A percentile compares a stretch with the other conserved stretches of the same genome.
Evolutionary conservation across 75 land plant species (phyloP).

Genomic region (Selaginella moellendorffii): DNA sequence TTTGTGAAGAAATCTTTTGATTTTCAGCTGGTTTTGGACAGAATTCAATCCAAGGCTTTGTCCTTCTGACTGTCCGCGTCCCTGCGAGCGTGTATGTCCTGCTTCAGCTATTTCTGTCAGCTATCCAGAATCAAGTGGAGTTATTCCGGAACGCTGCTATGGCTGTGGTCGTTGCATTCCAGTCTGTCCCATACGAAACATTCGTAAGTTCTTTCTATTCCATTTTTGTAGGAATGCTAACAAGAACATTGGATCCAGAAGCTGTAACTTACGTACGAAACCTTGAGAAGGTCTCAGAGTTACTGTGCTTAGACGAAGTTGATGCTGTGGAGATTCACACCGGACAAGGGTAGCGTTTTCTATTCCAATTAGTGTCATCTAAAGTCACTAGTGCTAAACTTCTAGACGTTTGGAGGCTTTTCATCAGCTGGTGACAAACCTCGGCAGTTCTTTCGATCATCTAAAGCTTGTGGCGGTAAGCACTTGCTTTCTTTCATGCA

Average conservation of each 20-base stretch:
- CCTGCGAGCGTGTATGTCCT: constrained; percentile 84
- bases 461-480: constrained; percentile 76
- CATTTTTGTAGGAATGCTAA: neutral
- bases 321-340: constrained; percentile 90
- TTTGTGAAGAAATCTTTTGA: too few species aligned
- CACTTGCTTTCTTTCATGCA: neutral
- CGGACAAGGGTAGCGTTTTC: constrained; percentile 40
- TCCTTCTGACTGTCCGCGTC: constrained; percentile 67
- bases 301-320: constrained; percentile 40
- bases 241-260: constrained; percentile 21
- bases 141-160: constrained; percentile 76
- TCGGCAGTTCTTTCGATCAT: constrained; percentile 25
- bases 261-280: constrained; percentile 50
- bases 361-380: too few species aligned
- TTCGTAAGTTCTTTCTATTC: constrained; percentile 32
- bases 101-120: constrained; percentile 56
- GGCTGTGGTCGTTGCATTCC: constrained; percentile 92
- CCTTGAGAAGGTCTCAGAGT: constrained; percentile 36
- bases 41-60: constrained; percentile 75
- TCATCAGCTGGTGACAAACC: constrained; percentile 36
- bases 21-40: too few species aligned
- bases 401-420: constrained; percentile 50
- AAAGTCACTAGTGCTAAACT: too few species aligned
- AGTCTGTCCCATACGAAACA: constrained; percentile 71
- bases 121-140: constrained; percentile 32